Evolutionary conservation across 495 filamentous ascomycete species (phyloP).

Genomic region (Letharia lupina): DNA sequence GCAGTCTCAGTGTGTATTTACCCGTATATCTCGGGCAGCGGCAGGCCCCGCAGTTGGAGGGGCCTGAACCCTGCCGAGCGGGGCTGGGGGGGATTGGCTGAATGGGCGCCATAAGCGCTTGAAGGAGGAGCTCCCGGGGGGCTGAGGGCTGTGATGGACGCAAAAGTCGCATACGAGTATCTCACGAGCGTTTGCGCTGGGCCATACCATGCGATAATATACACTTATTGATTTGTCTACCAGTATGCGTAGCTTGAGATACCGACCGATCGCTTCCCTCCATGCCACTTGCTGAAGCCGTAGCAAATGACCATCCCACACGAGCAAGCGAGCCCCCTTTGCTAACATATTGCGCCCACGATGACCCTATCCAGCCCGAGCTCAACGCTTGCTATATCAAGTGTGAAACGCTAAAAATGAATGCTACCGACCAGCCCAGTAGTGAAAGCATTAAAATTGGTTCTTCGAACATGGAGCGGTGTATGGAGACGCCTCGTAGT

Average conservation of each 20-base stretch:
- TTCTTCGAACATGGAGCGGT: background rate
- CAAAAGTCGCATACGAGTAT: background rate
- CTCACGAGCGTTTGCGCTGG: background rate
- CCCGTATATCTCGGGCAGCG: too few species aligned
- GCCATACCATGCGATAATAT: background rate
- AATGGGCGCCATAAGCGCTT: too few species aligned
- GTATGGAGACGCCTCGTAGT: background rate
- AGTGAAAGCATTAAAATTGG: background rate
- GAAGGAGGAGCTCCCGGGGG: too few species aligned
- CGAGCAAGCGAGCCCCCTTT: background rate
- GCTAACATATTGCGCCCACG: background rate
- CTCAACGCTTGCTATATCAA: background rate
- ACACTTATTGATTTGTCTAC: background rate
- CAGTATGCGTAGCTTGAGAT: background rate
- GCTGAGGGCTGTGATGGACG: too few species aligned
- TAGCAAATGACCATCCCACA: background rate
- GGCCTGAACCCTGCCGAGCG: too few species aligned
- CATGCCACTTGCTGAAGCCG: background rate
- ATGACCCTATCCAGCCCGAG: background rate
- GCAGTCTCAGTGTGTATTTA: too few species aligned
- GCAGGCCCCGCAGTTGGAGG: too few species aligned
- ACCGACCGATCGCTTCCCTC: background rate
- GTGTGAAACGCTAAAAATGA: background rate
- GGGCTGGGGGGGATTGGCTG: too few species aligned
- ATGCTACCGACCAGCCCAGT: background rate